Base-by-base conservation (phyloP, 2,329 filamentous ascomycete genomes). In the Colletotrichum nymphaeae region DNA sequence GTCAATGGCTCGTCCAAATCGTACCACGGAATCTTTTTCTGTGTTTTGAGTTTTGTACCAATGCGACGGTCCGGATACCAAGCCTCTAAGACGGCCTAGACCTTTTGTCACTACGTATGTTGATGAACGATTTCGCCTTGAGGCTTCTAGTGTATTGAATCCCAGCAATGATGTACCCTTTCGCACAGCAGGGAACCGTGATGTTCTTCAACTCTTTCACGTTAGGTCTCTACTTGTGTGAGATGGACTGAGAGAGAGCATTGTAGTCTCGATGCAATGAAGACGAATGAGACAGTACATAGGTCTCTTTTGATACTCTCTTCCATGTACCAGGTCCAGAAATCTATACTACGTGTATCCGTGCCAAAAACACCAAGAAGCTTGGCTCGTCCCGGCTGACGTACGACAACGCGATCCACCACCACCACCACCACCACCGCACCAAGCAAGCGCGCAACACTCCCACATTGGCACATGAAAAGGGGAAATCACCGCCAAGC, bases 351-450 rank as follows among this genome's bases (percentile, higher is more conserved):
- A 12, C 32, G 32, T 35, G 11, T 12, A 35, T 35, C 32, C 64
- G 58, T 59, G 58, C 49, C 37, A 49, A 72, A 67, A 72, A 53
- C 69, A 72, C 65, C 66, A 69, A 72, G 69, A 69, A 30, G 26
- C 69, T 72, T 72, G 69, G 69, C 69, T 69, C 26, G 16, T 49
- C 66, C 59, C 55, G 52, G 69, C 69, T 72, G 69, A 72, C 69
- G 69, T 64, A 72, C 66, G 46, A 56, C 46, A n/a, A 63, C 58
- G 53, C 69, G 66, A 53, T 46, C 42, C 53, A 59, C 63, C 19
- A 19, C 32, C 32, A 35, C 32, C 32, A 7, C 42, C 53, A 59
- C 63, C 19, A 19, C 32, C 32, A 35, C 32, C 32, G 12, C 19
- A 59, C 37, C 66, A 26, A 63, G 32, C 65, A 49, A 53, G 42